These are phyloP conservation scores for Helicocarpus griseus DNA, from an alignment of 2,329 filamentous ascomycete species.

Conservation along the genomic window DNA sequence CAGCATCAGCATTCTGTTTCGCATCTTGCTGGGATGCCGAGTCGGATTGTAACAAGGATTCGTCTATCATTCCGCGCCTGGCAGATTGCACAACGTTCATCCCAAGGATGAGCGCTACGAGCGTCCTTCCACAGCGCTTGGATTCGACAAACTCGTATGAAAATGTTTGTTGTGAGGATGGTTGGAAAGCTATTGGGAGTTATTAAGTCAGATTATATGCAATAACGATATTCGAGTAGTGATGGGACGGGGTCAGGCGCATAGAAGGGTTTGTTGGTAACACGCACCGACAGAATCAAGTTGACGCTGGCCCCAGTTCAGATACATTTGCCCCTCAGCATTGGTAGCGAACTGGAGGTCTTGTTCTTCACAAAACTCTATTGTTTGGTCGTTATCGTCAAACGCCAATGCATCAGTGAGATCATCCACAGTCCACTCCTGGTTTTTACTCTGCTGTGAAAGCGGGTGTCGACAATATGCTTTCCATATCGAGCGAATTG, in stretches of 20 bases:
- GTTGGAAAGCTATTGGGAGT: slow-evolving; percentile 28
- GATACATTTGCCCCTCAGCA: slow-evolving; percentile 37
- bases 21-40: slow-evolving; percentile 17
- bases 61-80: slow-evolving; percentile 41
- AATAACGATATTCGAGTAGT: slow-evolving; percentile 1
- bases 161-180: slow-evolving; percentile 43
- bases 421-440: slow-evolving; percentile 48
- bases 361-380: slow-evolving; percentile 45
- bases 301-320: slow-evolving; percentile 39
- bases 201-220: slow-evolving; percentile 1
- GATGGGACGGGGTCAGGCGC: not conserved
- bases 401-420: slow-evolving; percentile 45
- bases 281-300: slow-evolving; percentile 41
- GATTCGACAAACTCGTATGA: slow-evolving; percentile 47
- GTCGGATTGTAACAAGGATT: slow-evolving; percentile 24
- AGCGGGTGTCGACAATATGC: slow-evolving; percentile 39
- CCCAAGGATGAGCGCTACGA: slow-evolving; percentile 50
- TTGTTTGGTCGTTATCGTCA: slow-evolving; percentile 45
- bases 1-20: slow-evolving; percentile 22
- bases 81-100: slow-evolving; percentile 44
- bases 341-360: slow-evolving; percentile 42
- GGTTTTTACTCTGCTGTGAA: slow-evolving; percentile 40
- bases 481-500: slow-evolving; percentile 46
- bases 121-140: slow-evolving; percentile 46
- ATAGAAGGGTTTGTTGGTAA: slow-evolving; percentile 2